phyloP scores from a whole-genome alignment of 768 basidiomycete species.

The Pholiota molesta region DNA sequence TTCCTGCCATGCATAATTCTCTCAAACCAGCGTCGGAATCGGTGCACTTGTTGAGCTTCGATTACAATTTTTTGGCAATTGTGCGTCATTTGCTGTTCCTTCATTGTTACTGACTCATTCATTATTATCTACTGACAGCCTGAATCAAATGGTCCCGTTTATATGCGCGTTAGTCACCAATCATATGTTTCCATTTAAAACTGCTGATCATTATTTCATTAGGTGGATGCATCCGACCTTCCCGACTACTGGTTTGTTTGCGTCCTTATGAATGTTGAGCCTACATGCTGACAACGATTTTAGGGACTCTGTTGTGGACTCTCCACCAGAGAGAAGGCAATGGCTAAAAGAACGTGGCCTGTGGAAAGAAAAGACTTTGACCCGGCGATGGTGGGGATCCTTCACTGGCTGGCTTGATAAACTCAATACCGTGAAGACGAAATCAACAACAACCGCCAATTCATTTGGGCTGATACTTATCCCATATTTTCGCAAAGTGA shows the following conservation, averaged over 20 bases:
- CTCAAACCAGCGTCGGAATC: conserved; percentile 20
- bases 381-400: conserved; percentile 19
- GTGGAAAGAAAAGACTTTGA: conserved; percentile 9
- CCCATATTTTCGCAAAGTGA: conserved; percentile 6
- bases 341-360: conserved; percentile 16
- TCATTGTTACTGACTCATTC: neutral
- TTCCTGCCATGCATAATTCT: conserved; percentile 13
- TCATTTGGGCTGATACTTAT: conserved; percentile 6
- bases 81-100: neutral
- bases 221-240: conserved; percentile 14
- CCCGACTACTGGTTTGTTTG: conserved; percentile 18
- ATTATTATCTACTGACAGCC: neutral
- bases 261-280: too few relatives aligned
- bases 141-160: conserved; percentile 12
- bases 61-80: conserved; percentile 23
- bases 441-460: conserved; percentile 12
- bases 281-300: neutral
- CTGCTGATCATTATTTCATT: neutral
- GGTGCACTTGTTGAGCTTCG: conserved; percentile 21
- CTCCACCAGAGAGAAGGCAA: conserved; percentile 13
- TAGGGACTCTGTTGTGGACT: conserved; percentile 15
- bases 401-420: conserved; percentile 17
- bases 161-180: conserved; percentile 1
- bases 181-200: neutral
- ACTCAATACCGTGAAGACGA: conserved; percentile 10